Percentiles rank a stretch among this genome's conserved stretches.
These are phyloP conservation scores for Alternaria sp. DNA, from an alignment of 2,329 filamentous ascomycete species.

Conservation along the genomic window DNA sequence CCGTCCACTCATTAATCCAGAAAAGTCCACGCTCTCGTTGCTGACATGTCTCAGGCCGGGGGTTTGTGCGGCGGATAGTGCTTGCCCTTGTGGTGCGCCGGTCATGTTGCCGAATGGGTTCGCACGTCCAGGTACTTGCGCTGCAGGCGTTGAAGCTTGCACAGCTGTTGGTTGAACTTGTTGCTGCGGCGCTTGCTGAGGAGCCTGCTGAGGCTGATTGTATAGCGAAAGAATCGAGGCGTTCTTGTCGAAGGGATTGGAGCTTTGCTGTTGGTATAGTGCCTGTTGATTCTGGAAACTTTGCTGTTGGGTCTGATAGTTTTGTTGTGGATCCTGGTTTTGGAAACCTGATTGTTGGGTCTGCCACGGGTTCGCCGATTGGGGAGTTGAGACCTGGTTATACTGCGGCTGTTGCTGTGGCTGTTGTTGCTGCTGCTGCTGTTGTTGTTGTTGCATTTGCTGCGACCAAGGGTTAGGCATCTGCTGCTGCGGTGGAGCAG, in stretches of 20 bases:
- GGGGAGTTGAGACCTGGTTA: slow-evolving; percentile 15
- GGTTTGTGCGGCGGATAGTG: slow-evolving; percentile 29
- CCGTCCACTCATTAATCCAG: slow-evolving; percentile 68
- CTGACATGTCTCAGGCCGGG: slow-evolving; percentile 59
- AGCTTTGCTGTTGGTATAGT: slow-evolving; percentile 31
- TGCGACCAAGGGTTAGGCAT: slow-evolving; percentile 31
- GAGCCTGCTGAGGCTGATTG: slow-evolving; percentile 64
- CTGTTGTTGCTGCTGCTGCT: slow-evolving; percentile 7
- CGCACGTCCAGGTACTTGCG: slow-evolving; percentile 51
- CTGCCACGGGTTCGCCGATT: slow-evolving; percentile 34
- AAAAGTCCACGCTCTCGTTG: slow-evolving; percentile 72
- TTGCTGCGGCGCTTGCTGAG: slow-evolving; percentile 50
- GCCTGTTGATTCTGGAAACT: slow-evolving; percentile 28
- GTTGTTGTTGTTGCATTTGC: slow-evolving; percentile 21
- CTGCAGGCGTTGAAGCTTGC: slow-evolving; percentile 26
- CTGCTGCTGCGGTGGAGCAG: slow-evolving; percentile 20
- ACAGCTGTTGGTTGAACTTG: slow-evolving; percentile 33
- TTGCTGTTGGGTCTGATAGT: slow-evolving; percentile 21
- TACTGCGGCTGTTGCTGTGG: slow-evolving; percentile 10
- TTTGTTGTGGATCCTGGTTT: slow-evolving; percentile 22
- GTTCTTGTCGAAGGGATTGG: slow-evolving; percentile 67
- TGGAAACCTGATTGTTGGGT: slow-evolving; percentile 32
- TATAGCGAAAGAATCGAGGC: slow-evolving; percentile 76
- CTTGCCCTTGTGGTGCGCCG: slow-evolving; percentile 25
- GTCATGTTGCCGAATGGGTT: slow-evolving; percentile 62